Conservation (phyloP, 768 basidiomycete species). For the Auricularia sp. region DNA sequence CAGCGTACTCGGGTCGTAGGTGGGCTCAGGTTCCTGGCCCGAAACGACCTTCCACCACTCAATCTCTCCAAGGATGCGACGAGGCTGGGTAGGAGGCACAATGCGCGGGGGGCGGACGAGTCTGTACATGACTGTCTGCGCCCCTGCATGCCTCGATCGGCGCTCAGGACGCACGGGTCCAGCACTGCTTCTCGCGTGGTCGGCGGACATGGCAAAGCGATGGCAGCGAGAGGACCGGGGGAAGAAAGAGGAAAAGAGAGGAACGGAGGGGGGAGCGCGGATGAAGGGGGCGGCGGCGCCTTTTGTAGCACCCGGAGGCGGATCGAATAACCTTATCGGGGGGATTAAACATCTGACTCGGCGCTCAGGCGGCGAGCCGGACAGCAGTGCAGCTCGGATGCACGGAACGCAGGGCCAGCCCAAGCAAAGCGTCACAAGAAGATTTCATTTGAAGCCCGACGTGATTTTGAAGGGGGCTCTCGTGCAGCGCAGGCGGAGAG, state of each 20-base stretch:
- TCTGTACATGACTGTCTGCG: neutral
- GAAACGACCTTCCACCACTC: neutral
- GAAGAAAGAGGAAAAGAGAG: neutral
- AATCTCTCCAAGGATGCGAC: neutral
- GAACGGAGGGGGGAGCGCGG: neutral
- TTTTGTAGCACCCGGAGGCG: neutral
- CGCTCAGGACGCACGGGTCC: neutral
- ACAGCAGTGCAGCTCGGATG: neutral
- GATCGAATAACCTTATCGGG: neutral
- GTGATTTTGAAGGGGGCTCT: neutral
- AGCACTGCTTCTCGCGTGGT: neutral
- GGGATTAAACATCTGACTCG: neutral
- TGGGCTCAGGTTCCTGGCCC: neutral
- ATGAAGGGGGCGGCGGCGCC: neutral
- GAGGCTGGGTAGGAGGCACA: neutral
- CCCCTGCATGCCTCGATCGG: neutral
- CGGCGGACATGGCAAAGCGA: neutral
- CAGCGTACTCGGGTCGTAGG: neutral
- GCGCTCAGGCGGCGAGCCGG: neutral
- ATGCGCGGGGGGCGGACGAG: neutral
- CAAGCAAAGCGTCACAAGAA: neutral
- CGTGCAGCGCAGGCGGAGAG: neutral
- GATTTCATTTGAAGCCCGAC: neutral
- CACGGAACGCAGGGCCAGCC: neutral
- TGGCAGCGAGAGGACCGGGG: neutral